A percentile compares a stretch with the other conserved stretches of the same genome.
Conservation (phyloP, 305 asterid species). For the Rubia tinctorum region DNA sequence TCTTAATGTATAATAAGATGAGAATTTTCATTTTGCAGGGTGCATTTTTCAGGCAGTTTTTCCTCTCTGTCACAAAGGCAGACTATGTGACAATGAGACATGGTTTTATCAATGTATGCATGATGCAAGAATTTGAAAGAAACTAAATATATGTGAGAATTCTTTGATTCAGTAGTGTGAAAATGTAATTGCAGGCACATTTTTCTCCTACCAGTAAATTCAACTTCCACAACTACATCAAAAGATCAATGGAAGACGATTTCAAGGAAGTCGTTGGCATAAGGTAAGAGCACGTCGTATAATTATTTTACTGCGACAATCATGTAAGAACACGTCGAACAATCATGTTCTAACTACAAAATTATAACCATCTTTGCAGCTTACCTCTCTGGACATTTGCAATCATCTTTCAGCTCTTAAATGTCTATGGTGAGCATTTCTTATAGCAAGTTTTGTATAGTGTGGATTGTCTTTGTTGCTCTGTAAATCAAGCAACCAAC, state of each 20-base stretch:
- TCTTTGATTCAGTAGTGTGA: neutral
- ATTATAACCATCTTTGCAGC: slow-evolving; percentile 10
- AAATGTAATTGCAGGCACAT: slow-evolving; percentile 20
- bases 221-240: slow-evolving; percentile 60
- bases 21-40: slow-evolving; percentile 34
- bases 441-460: neutral
- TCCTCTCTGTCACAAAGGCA: slow-evolving; percentile 26
- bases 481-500: neutral
- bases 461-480: neutral
- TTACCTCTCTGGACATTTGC: slow-evolving; percentile 27
- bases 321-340: neutral
- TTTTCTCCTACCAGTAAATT: slow-evolving; percentile 30
- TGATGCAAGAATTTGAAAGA: neutral
- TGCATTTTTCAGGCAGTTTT: slow-evolving; percentile 46
- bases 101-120: slow-evolving; percentile 65
- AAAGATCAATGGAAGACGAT: slow-evolving; percentile 68
- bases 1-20: neutral
- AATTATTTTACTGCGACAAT: neutral
- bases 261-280: slow-evolving; percentile 77
- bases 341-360: neutral
- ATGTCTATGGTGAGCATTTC: slow-evolving; percentile 23
- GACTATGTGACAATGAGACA: slow-evolving; percentile 47
- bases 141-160: neutral
- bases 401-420: slow-evolving; percentile 22
- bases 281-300: slow-evolving; percentile 28